Percentiles rank a stretch among this genome's conserved stretches.
These are phyloP conservation scores for Delonix regia DNA, from an alignment of 306 rosid genomes.

Conservation along the genomic window DNA sequence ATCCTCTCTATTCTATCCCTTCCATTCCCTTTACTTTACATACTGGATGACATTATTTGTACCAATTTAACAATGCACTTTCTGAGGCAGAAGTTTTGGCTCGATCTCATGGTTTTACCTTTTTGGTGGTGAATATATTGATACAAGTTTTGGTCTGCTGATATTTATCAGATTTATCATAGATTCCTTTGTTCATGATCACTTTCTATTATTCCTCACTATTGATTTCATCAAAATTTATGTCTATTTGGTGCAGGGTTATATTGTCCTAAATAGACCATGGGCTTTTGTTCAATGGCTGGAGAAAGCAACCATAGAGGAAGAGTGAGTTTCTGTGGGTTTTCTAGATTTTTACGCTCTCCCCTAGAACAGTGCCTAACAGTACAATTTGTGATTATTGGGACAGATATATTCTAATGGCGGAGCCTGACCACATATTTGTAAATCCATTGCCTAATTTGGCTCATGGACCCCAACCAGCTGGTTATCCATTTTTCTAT, in stretches of 20 bases:
- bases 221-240: slow-evolving; percentile 3
- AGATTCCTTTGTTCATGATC: slow-evolving; percentile 7
- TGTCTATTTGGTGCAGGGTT: slow-evolving; percentile 60
- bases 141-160: background rate
- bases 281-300: slow-evolving; percentile 99
- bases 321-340: slow-evolving; percentile 59
- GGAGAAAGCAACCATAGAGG: slow-evolving; percentile 81
- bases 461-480: slow-evolving; percentile 66
- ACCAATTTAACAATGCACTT: background rate
- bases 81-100: background rate
- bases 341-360: slow-evolving; percentile 6
- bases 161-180: slow-evolving; percentile 19
- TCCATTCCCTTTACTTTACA: background rate
- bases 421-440: slow-evolving; percentile 93
- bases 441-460: slow-evolving; percentile 84
- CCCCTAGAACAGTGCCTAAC: slow-evolving; percentile 39
- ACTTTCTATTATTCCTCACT: slow-evolving; percentile 4
- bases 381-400: slow-evolving; percentile 37
- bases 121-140: background rate
- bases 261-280: slow-evolving; percentile 88
- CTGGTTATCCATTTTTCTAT: slow-evolving; percentile 84
- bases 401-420: slow-evolving; percentile 95
- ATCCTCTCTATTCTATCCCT: background rate
- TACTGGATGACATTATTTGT: background rate
- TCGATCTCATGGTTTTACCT: background rate